These are phyloP conservation scores for Exobasidium rhododendri DNA, from an alignment of 1,284 basidiomycete genomes.

Conservation along the genomic window DNA sequence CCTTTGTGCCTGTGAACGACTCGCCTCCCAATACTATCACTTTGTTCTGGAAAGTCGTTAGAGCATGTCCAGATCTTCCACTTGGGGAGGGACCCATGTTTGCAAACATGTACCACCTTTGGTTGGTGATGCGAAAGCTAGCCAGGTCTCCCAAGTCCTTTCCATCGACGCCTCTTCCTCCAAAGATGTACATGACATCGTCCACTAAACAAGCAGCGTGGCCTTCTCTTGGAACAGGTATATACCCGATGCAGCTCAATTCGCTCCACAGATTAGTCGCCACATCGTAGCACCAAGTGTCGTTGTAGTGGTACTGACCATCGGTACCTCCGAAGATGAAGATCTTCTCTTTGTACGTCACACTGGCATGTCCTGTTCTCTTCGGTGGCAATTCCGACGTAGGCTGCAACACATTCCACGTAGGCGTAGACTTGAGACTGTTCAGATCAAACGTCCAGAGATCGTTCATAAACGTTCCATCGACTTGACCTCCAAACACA, in stretches of 20 bases:
- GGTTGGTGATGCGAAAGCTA: conserved; percentile 82
- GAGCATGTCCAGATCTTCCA: conserved; percentile 88
- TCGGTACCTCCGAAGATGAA: conserved; percentile 94
- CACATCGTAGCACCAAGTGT: conserved; percentile 94
- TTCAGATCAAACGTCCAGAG: conserved; percentile 90
- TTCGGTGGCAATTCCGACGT: conserved; percentile 69
- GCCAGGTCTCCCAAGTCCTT: conserved; percentile 92
- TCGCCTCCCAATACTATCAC: conserved; percentile 94
- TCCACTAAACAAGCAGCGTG: conserved; percentile 95
- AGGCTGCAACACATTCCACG: conserved; percentile 72
- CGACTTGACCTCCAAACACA: conserved; percentile 95
- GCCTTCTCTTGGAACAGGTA: conserved; percentile 91
- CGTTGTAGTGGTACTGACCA: conserved; percentile 97
- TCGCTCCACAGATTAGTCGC: conserved; percentile 82
- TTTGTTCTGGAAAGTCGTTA: conserved; percentile 82
- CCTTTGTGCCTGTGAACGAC: conserved; percentile 67
- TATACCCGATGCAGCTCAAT: conserved; percentile 93
- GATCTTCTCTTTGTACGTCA: conserved; percentile 80
- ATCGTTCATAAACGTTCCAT: conserved; percentile 80
- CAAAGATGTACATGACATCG: conserved; percentile 97
- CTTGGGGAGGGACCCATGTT: conserved; percentile 95
- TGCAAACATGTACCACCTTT: conserved; percentile 96
- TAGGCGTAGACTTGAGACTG: conserved; percentile 51
- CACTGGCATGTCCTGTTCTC: conserved; percentile 87
- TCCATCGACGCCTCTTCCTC: conserved; percentile 92